Evolutionary conservation across 2,329 filamentous ascomycete genomes (phyloP).

Genomic region (Colletotrichum aenigma): DNA sequence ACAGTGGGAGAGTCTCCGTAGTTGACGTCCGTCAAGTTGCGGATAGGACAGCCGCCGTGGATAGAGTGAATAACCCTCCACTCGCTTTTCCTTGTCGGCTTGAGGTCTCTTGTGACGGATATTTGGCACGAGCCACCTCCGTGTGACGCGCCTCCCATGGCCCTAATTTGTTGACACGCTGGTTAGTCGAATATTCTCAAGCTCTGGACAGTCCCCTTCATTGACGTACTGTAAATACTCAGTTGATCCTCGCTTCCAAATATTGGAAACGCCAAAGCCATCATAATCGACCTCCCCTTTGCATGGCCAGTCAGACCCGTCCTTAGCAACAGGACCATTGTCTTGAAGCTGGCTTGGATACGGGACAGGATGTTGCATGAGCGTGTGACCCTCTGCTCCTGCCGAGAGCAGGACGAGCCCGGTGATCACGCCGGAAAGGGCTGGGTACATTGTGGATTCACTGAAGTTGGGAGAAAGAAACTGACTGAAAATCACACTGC

Average conservation of each 20-base stretch:
- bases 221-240: neutral
- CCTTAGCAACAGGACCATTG: neutral
- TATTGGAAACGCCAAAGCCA: neutral
- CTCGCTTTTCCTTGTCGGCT: neutral
- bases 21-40: neutral
- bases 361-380: neutral
- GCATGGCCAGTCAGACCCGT: neutral
- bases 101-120: neutral
- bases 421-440: neutral
- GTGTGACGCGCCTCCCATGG: neutral
- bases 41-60: neutral
- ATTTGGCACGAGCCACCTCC: neutral
- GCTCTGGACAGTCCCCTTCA: fast-evolving
- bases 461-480: neutral
- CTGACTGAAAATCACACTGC: neutral
- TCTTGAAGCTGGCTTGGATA: neutral
- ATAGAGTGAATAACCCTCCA: neutral
- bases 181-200: neutral
- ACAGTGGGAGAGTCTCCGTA: neutral
- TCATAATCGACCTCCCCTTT: neutral
- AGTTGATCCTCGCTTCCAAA: neutral
- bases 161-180: neutral
- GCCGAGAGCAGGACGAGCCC: neutral
- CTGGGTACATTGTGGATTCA: neutral
- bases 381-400: neutral